phyloP scores from a whole-genome alignment of 2,329 filamentous ascomycete genomes.

The Venturia nashicola region DNA sequence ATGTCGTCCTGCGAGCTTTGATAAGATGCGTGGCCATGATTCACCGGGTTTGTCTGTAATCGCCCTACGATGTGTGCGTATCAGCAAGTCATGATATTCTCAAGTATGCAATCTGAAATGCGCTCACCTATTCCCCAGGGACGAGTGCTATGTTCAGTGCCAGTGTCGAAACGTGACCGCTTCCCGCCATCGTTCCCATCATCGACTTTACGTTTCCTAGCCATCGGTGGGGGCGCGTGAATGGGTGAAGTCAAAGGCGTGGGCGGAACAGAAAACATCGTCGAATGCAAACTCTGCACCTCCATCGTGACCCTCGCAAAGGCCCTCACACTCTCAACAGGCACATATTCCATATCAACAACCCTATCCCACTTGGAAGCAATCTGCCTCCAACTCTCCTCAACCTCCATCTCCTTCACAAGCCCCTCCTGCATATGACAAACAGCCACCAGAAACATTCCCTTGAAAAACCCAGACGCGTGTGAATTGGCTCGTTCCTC shows the following conservation, averaged over 20 bases:
- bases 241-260: not conserved
- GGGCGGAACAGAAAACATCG: not conserved
- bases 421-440: not conserved
- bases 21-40: not conserved
- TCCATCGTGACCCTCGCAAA: not conserved
- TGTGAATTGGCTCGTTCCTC: not conserved
- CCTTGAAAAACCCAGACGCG: not conserved
- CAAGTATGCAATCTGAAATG: not conserved
- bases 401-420: not conserved
- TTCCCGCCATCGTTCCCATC: not conserved
- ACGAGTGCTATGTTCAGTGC: not conserved
- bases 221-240: not conserved
- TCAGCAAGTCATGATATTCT: not conserved
- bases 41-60: not conserved
- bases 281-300: not conserved
- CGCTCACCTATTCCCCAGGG: not conserved
- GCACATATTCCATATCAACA: constrained; percentile 6
- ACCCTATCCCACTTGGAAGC: not conserved
- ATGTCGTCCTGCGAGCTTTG: not conserved
- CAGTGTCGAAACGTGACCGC: not conserved
- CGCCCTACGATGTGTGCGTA: not conserved
- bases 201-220: not conserved
- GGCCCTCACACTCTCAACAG: not conserved
- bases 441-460: constrained; percentile 1
- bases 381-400: not conserved